Evolutionary conservation across 1,284 basidiomycete genomes (phyloP), one percentile per base, ranked within the genome.

Genomic region (Cystobasidiaceae sp.): DNA sequence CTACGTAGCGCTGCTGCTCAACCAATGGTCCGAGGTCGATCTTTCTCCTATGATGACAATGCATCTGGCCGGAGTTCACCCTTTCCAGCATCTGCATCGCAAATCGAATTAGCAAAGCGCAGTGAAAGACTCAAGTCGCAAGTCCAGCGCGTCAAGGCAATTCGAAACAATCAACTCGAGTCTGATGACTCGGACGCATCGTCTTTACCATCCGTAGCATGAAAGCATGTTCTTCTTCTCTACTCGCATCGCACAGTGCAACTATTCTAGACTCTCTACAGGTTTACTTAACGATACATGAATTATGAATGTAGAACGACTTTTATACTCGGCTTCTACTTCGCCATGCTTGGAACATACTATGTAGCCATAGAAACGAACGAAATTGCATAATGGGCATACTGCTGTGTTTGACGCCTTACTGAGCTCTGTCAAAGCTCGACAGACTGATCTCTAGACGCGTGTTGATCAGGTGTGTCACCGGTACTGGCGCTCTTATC

Each of bases 141-240:
- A 44, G 52, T 64, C 21, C 28, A 64, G 44, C 61, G 61, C 19
- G 61, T 64, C 43, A 64, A 56, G 45, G 61, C 61, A 17, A 32
- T 64, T 21, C 39, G 51, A 32, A 39, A 64, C 13, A 25, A 51
- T 21, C 46, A 21, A 17, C 37, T 30, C 6, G 61, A 64, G 25
- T 46, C 52, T 4, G 61, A 64, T 32, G 51, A 55, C 27, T 64
- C 61, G 27, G 52, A 55, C 33, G 51, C 43, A 27, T 64, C 61
- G 6, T 55, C 61, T 0, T 5, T 59, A 6, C 56, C 37, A 19
- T 61, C 48, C 19, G 34, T 27, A 9, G 37, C 21, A 13, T 48
- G 21, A 23, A 34, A 30, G n/a, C n/a, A 57, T 25, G 19, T n/a
- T 17, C 33, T 19, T 57, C 23, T 13, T 15, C 15, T 43, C 34